phyloP scores from a whole-genome alignment of 2,329 filamentous ascomycete genomes.

The Knufia petricola region DNA sequence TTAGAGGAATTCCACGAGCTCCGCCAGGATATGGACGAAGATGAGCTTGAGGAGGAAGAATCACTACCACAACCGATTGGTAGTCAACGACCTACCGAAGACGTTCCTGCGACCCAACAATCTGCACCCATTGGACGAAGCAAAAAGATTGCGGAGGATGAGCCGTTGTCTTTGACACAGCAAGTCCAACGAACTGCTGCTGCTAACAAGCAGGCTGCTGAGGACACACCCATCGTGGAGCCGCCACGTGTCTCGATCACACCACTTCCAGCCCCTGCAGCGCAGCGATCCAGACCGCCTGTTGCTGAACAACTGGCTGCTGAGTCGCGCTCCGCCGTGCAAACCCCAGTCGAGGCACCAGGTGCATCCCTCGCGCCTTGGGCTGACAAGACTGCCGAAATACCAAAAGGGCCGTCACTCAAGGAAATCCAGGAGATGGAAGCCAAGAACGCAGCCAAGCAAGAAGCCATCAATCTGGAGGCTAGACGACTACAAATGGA shows the following conservation, averaged over 20 bases:
- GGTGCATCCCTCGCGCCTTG: constrained; percentile 77
- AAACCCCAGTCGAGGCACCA: constrained; percentile 59
- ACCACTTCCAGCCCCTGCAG: constrained; percentile 77
- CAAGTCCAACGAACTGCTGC: constrained; percentile 67
- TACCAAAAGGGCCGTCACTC: constrained; percentile 76
- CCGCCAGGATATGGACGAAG: constrained; percentile 58
- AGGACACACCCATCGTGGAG: constrained; percentile 45
- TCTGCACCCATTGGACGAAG: constrained; percentile 12
- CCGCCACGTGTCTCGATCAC: constrained; percentile 67
- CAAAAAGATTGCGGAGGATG: constrained; percentile 25
- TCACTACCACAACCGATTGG: constrained; percentile 33
- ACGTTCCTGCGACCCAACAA: constrained; percentile 18
- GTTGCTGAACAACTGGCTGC: constrained; percentile 63
- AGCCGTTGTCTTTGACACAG: constrained; percentile 62
- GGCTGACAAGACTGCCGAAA: constrained; percentile 71
- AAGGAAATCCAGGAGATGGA: constrained; percentile 97
- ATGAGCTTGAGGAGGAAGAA: constrained; percentile 28
- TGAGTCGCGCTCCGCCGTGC: constrained; percentile 62
- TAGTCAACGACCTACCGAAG: constrained; percentile 24
- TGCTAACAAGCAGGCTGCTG: constrained; percentile 23
- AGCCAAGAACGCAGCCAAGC: constrained; percentile 82
- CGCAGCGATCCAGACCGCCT: constrained; percentile 73
- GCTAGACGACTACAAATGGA: constrained; percentile 63
- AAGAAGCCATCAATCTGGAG: constrained; percentile 69
- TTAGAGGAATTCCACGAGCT: constrained; percentile 76